Percentiles rank a stretch among this genome's conserved stretches.
These are phyloP conservation scores for Candida vaughaniae DNA, from an alignment of 805 yeast genomes.

Conservation along the genomic window DNA sequence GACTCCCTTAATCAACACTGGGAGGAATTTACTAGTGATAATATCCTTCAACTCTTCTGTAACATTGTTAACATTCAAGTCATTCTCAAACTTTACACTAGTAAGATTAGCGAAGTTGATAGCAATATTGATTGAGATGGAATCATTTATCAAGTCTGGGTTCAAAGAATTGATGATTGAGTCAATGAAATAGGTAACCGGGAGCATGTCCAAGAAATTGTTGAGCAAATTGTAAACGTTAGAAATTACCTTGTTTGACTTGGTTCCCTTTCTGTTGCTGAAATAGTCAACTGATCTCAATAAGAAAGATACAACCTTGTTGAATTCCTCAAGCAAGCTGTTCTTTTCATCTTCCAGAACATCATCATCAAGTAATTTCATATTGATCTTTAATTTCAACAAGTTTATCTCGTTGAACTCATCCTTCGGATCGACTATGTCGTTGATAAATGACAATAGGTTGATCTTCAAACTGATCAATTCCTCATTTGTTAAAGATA, in stretches of 20 bases:
- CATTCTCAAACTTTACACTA: slow-evolving; percentile 67
- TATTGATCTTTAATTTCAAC: slow-evolving; percentile 52
- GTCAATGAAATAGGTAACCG: slow-evolving; percentile 67
- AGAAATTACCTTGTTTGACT: slow-evolving; percentile 3
- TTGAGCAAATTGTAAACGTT: slow-evolving; percentile 46
- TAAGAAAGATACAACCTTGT: slow-evolving; percentile 32
- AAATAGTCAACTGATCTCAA: slow-evolving; percentile 38
- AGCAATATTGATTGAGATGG: slow-evolving; percentile 51
- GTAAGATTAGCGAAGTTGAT: slow-evolving; percentile 63
- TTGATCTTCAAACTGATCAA: slow-evolving; percentile 48
- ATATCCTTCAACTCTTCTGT: slow-evolving; percentile 46
- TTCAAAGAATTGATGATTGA: slow-evolving; percentile 50
- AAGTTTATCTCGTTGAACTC: slow-evolving; percentile 25
- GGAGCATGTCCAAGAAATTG: slow-evolving; percentile 65
- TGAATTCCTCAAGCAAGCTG: slow-evolving; percentile 32
- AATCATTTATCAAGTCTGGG: slow-evolving; percentile 24
- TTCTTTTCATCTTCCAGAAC: slow-evolving; percentile 26
- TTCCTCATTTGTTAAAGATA: slow-evolving; percentile 50
- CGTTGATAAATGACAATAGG: slow-evolving; percentile 57
- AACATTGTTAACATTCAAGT: slow-evolving; percentile 45
- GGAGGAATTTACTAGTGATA: slow-evolving; percentile 53
- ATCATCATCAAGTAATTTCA: slow-evolving; percentile 46
- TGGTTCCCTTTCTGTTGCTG: slow-evolving; percentile 17
- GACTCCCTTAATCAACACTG: slow-evolving; percentile 45
- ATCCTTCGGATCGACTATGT: slow-evolving; percentile 25